Evolutionary conservation across 305 asterid genomes (phyloP), one percentile per base, ranked within the genome.

Genomic region (Ilex paraguariensis): DNA sequence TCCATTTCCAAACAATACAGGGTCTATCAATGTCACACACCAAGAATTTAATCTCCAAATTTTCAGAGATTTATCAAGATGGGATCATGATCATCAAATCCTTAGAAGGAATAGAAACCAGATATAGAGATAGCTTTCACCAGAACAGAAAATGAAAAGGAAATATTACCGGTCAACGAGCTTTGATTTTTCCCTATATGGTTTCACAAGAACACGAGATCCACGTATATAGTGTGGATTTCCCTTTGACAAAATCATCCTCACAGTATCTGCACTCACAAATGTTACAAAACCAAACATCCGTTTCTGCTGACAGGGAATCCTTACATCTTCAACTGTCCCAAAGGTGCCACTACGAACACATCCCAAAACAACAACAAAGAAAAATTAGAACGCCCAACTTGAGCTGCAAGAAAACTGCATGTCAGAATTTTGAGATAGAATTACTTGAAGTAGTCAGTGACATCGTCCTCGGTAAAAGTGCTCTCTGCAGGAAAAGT

Each of bases 401-500:
- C 52, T 46, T 46, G 13, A 11, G 52, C 7, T 36, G 42, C 6
- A 36, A 36, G 9, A 36, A 36, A 5, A 5, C 6, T 46, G 52
- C 52, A 46, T 46, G 0, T 46, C 2, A 46, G 52, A 46, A 10
- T 8, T 46, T 13, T 10, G n/a, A 46, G 13, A 61, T 64, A 3
- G 55, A 60, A 32, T 31, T 72, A 83, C 96, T 78, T 72, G 72
- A 91, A 91, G 79, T 91, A 82, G 70, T 71, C 71, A 66, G 82
- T 75, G 62, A 91, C 95, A 66, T 91, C 95, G 52, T 84, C 98
- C 80, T 84, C 98, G 0, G 83, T 70, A 65, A 91, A 91, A 39
- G 91, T 73, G 72, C 98, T 91, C 67, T 88, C 95, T n/a, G 90
- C 83, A 3, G 95, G 97, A 75, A 90, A 90, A n/a, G 97, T 90